Evolutionary conservation across 306 rosid genomes (phyloP).

Genomic region (Pyrus betulifolia): DNA sequence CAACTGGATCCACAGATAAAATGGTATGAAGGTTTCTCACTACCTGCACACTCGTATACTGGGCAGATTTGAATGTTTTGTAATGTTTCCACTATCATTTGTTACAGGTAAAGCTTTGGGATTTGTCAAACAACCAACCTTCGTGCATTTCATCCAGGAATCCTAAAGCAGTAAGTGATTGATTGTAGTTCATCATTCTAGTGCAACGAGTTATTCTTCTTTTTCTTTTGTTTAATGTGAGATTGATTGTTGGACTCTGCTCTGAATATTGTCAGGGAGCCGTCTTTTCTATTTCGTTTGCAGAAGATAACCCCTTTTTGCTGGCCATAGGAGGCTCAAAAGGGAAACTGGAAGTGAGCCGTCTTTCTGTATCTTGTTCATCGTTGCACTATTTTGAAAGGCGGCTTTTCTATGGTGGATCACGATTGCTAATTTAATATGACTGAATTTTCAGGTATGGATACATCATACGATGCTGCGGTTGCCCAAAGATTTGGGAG

Average conservation of each 20-base stretch:
- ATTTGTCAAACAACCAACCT: conserved; percentile 80
- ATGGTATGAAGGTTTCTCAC: conserved; percentile 35
- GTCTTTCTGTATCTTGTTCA: background rate
- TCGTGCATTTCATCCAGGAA: conserved; percentile 54
- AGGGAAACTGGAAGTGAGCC: conserved; percentile 68
- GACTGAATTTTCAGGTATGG: conserved; percentile 49
- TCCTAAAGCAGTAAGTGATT: conserved; percentile 53
- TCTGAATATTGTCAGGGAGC: conserved; percentile 57
- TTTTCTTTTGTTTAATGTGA: background rate
- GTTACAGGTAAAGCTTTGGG: conserved; percentile 87
- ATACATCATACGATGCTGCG: conserved; percentile 46
- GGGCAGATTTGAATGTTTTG: conserved; percentile 2
- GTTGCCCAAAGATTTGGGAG: conserved; percentile 43
- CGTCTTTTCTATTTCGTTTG: conserved; percentile 60
- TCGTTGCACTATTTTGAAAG: background rate
- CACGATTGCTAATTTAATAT: background rate
- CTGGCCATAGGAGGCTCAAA: conserved; percentile 86
- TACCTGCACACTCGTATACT: background rate
- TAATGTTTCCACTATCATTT: conserved; percentile 5
- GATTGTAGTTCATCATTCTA: background rate
- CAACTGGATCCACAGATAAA: conserved; percentile 86
- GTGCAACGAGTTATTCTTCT: background rate
- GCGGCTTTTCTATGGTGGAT: background rate
- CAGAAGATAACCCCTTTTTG: conserved; percentile 73
- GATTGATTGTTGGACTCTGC: conserved; percentile 14